Evolutionary conservation across 192 early-diverging fungal species (phyloP), one percentile per base, ranked within the genome.

Genomic region (Gamsiella multidivaricata): DNA sequence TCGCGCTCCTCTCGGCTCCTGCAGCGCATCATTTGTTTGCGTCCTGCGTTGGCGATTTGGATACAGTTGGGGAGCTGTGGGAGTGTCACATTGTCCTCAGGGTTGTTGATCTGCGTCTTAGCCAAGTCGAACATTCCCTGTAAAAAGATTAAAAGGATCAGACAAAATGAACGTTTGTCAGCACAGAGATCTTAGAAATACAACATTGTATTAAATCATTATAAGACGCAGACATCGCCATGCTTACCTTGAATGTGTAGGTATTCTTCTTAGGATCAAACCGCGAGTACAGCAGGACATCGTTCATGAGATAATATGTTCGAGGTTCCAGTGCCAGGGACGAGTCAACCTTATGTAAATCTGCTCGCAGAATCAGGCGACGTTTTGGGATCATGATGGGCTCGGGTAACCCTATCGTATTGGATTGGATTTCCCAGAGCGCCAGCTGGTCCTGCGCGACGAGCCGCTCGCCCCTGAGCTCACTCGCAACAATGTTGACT

Each of bases 191-290:
- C n/a, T n/a, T n/a, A n/a, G n/a, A n/a, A n/a, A n/a, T n/a, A n/a
- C n/a, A n/a, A n/a, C n/a, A n/a, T n/a, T n/a, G n/a, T n/a, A n/a
- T n/a, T n/a, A n/a, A n/a, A n/a, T n/a, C n/a, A n/a, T n/a, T n/a
- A n/a, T n/a, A n/a, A n/a, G n/a, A n/a, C n/a, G n/a, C n/a, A n/a
- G n/a, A n/a, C n/a, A n/a, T 43, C 8, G 5, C 34, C n/a, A n/a
- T 9, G n/a, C 31, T 59, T 70, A 62, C 60, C 62, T 78, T 78
- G 65, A 69, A 78, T 32, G 45, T 41, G 20, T 78, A 69, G 1
- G 59, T 31, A 15, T 78, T 78, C 54, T 78, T 78, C 49, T 78
- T 78, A 39, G 74, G 74, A 52, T 78, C 74, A 55, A 69, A 78
- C 33, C 74, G 65, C 43, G 74, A 60, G 26, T 78, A 78, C 12